These are phyloP conservation scores for Tulasnella sp. DNA, from an alignment of 768 basidiomycete species.

Conservation along the genomic window DNA sequence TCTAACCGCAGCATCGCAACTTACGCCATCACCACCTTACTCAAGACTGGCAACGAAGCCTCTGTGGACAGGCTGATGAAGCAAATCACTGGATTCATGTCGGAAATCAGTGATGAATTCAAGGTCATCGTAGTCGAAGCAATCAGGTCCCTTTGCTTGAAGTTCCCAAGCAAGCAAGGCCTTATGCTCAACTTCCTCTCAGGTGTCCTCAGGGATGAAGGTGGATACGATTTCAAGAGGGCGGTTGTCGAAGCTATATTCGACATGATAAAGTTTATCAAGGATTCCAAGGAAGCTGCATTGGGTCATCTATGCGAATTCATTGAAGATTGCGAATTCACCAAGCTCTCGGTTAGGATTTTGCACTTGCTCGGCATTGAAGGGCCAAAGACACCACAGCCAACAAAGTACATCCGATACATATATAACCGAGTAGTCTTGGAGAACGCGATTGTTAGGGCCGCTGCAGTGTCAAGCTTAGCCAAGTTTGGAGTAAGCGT, in stretches of 20 bases:
- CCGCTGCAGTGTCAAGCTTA: slow-evolving; percentile 86
- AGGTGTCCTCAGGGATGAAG: slow-evolving; percentile 92
- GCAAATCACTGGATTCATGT: slow-evolving; percentile 97
- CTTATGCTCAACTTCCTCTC: slow-evolving; percentile 97
- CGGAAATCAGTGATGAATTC: slow-evolving; percentile 99
- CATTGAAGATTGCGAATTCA: slow-evolving; percentile 99
- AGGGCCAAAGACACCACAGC: slow-evolving; percentile 91
- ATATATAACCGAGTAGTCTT: slow-evolving; percentile 99
- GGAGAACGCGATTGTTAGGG: slow-evolving; percentile 94
- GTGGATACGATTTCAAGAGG: slow-evolving; percentile 98
- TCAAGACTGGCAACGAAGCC: slow-evolving; percentile 99
- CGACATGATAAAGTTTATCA: slow-evolving; percentile 98
- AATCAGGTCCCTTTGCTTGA: slow-evolving; percentile 94
- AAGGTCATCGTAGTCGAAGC: slow-evolving; percentile 99
- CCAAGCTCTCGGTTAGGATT: slow-evolving; percentile 94
- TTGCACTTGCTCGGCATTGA: slow-evolving; percentile 90
- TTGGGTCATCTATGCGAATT: slow-evolving; percentile 98
- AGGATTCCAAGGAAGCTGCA: slow-evolving; percentile 92
- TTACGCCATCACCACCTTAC: slow-evolving; percentile 93
- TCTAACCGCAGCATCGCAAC: slow-evolving; percentile 92
- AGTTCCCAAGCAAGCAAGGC: slow-evolving; percentile 93
- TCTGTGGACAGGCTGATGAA: slow-evolving; percentile 99
- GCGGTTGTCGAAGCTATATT: slow-evolving; percentile 99
- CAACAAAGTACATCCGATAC: slow-evolving; percentile 96
- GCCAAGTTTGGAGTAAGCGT: slow-evolving; percentile 95